Evolutionary conservation across 352 stramenopile species (phyloP).

Genomic region (Aphanomyces astaci): DNA sequence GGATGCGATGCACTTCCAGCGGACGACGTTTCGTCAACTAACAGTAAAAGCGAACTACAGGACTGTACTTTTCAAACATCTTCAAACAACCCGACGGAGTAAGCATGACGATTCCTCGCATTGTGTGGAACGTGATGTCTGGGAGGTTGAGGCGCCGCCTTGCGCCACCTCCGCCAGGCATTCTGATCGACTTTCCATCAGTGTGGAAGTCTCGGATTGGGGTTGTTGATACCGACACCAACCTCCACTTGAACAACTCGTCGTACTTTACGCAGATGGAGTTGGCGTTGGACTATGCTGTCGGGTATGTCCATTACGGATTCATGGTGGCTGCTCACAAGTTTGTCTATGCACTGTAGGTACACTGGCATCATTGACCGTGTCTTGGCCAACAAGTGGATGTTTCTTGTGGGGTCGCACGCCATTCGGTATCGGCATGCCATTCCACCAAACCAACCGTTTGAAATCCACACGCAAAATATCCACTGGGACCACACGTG

Average conservation of each 20-base stretch:
- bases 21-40: too few species aligned
- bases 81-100: background rate
- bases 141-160: constrained; percentile 45
- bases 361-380: background rate
- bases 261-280: constrained; percentile 69
- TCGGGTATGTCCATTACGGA: constrained; percentile 35
- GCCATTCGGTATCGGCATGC: constrained; percentile 51
- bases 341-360: background rate
- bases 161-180: constrained; percentile 33
- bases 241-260: constrained; percentile 45
- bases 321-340: background rate
- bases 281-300: constrained; percentile 62
- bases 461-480: constrained; percentile 59
- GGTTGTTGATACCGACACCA: constrained; percentile 49
- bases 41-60: too few species aligned
- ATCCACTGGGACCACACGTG: constrained; percentile 64
- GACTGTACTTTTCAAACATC: background rate
- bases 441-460: constrained; percentile 44
- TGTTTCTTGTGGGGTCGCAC: constrained; percentile 66
- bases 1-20: too few species aligned
- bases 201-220: constrained; percentile 52
- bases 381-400: constrained; percentile 39
- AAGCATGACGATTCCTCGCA: constrained; percentile 48
- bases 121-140: constrained; percentile 60
- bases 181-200: constrained; percentile 45